Base-by-base conservation (phyloP, 495 filamentous ascomycete species). In the Neurospora intermedia region DNA sequence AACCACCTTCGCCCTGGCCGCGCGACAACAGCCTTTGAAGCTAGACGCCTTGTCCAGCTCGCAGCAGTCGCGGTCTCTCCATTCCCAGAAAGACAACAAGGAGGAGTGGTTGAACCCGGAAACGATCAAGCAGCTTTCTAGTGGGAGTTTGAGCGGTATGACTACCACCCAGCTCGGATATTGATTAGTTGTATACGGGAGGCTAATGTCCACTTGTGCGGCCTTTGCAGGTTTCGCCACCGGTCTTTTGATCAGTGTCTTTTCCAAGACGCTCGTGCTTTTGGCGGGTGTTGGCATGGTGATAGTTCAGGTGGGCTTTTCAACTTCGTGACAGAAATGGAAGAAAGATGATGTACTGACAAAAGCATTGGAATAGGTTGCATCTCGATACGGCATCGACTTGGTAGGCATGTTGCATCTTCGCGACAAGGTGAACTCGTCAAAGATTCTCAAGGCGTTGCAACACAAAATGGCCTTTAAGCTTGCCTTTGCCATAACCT, bases 401-500 rank as follows among this genome's bases (percentile, higher is more conserved):
- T 74, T 96, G 42, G 78, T 83, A 59, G 73, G 82, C 9, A 78
- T 80, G 23, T 71, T 85, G 27, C 75, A 74, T 41, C 70, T 84
- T 43, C 82, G 80, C 69, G 78, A 85, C 69, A 77, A 80, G 35
- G 16, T 81, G 23, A 74, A 77, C n/a, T 82, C 79, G 75, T 97
- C 75, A 87, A 91, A 45, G 81, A 90, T 80, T 75, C 84, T 77
- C 75, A 82, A 85, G 2, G 86, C 88, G 5, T 80, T 96, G 72
- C 87, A 88, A 74, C 85, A 89, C 73, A 87, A 94, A 78, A 84
- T 88, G 23, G 90, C 90, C 0, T 93, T 96, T 78, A 96, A 94
- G 85, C 76, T 95, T 10, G 90, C 88, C 46, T 95, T 96, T 77
- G 93, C 91, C 11, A 75, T 84, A 6, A 91, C 91, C 40, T 95